Conservation (phyloP, 2,329 filamentous ascomycete species). For the Monilinia vaccinii-corymbosi region DNA sequence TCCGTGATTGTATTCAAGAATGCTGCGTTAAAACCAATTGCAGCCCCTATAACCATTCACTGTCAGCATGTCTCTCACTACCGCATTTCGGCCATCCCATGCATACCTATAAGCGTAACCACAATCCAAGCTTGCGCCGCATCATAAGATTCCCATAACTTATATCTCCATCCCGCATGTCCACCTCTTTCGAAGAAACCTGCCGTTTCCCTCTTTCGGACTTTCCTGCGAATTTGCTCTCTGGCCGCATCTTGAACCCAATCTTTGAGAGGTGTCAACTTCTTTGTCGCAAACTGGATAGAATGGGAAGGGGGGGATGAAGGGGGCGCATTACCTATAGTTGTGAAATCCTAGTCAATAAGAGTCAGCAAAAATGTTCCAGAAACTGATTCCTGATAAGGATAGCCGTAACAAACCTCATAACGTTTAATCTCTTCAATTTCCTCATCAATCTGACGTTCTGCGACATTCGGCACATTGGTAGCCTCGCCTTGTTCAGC, state of each 20-base stretch:
- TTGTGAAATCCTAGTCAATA: conserved; percentile 70
- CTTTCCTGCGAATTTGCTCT: conserved; percentile 74
- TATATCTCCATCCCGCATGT: conserved; percentile 67
- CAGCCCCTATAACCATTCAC: conserved; percentile 44
- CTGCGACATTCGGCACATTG: conserved; percentile 42
- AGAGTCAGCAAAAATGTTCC: conserved; percentile 8
- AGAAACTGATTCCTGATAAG: not conserved
- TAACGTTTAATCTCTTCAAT: conserved; percentile 98
- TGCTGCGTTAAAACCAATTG: conserved; percentile 87
- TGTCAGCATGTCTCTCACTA: conserved; percentile 11
- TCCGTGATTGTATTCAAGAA: conserved; percentile 93
- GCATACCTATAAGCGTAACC: conserved; percentile 69
- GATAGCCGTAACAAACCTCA: conserved; percentile 45
- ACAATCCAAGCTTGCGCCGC: conserved; percentile 98
- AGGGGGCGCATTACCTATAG: conserved; percentile 51
- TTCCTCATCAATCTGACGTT: conserved; percentile 79
- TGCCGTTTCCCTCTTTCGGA: conserved; percentile 61
- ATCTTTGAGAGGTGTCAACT: conserved; percentile 47
- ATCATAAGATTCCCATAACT: conserved; percentile 80
- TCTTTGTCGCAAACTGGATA: conserved; percentile 12
- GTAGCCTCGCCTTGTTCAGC: conserved; percentile 53
- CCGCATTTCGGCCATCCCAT: conserved; percentile 8
- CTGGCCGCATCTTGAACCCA: conserved; percentile 97
- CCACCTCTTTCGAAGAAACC: conserved; percentile 61
- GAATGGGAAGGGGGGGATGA: not conserved